Base-by-base conservation (phyloP, 768 basidiomycete species). In the Leccinum variicolor region DNA sequence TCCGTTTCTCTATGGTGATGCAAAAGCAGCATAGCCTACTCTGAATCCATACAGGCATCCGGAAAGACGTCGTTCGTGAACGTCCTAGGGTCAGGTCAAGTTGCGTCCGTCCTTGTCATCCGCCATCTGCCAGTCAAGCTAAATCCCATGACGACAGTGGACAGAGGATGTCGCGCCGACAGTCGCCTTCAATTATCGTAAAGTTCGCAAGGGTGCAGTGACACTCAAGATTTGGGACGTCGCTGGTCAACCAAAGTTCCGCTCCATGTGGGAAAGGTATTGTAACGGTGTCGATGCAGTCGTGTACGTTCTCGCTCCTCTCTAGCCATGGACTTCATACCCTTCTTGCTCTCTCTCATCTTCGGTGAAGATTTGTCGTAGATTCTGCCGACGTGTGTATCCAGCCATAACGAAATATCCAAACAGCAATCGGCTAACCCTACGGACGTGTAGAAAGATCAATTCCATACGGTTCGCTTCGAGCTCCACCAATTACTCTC, bases 101-200 rank as follows among this genome's bases (percentile, higher is more conserved):
- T 66, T 53, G 54, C 54, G 59, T 57, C 55, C 39, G 14, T 50
- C 39, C 23, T 34, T 11, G 17, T 45, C 36, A 15, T 29, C 15
- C 28, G 3, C 4, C 26, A 8, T 36, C 6, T 14, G 17, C 4
- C 19, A 53, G 9, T 17, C 17, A 11, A 36, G 15, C 57, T 60
- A 46, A 41, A 51, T 54, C 28, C n/a, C 33, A 36, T 29, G 34
- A 50, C 39, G 17, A 36, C 73, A 95, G 85, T 97, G 92, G 90
- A 92, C 90, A 58, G 92, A 95, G 76, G 94, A 96, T 54, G 92
- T 94, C n/a, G 94, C 94, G 0, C 94, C 94, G 1, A 97, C 94
- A 1, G 90, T 97, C 21, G 92, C 94, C 7, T 97, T 94, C 78
- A 94, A 94, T 64, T 86, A 94, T 66, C 81, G 91, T 19, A 92